Conservation (phyloP, 2,329 filamentous ascomycete species). For the Pseudogymnoascus sp. region DNA sequence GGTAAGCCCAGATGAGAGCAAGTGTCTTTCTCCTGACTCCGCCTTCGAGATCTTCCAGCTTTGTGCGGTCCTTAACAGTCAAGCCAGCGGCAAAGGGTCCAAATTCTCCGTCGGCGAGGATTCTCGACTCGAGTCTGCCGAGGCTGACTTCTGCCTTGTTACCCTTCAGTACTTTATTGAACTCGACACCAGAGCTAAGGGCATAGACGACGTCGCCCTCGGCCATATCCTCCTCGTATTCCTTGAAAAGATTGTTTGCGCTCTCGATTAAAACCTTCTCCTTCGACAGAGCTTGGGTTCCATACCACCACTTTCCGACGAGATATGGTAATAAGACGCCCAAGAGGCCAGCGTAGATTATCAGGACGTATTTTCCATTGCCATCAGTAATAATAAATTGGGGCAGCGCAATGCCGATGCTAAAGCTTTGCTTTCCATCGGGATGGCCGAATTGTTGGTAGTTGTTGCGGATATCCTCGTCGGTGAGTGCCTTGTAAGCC, state of each 20-base stretch:
- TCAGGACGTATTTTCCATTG: constrained; percentile 88
- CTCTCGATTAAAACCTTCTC: constrained; percentile 90
- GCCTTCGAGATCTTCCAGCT: constrained; percentile 72
- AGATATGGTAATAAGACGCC: constrained; percentile 87
- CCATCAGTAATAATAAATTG: constrained; percentile 88
- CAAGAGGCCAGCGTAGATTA: constrained; percentile 80
- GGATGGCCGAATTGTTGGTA: constrained; percentile 93
- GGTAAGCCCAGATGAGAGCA: constrained; percentile 88
- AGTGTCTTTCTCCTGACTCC: constrained; percentile 76
- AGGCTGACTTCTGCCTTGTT: constrained; percentile 73
- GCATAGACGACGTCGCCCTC: constrained; percentile 72
- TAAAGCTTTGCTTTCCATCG: constrained; percentile 96
- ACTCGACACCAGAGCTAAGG: constrained; percentile 81
- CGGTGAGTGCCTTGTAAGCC: constrained; percentile 94
- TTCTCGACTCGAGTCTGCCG: constrained; percentile 73
- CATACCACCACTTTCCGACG: constrained; percentile 98
- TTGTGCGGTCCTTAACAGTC: constrained; percentile 64
- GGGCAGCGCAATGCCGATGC: constrained; percentile 92
- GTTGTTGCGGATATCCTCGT: constrained; percentile 95
- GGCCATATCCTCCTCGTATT: constrained; percentile 79
- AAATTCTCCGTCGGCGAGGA: constrained; percentile 53
- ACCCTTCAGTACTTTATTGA: constrained; percentile 65
- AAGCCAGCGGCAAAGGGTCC: constrained; percentile 50
- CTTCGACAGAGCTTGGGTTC: constrained; percentile 84
- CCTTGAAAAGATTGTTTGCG: constrained; percentile 88